Base-by-base conservation (phyloP, 495 filamentous ascomycete genomes). In the Polyplosphaeria fusca region DNA sequence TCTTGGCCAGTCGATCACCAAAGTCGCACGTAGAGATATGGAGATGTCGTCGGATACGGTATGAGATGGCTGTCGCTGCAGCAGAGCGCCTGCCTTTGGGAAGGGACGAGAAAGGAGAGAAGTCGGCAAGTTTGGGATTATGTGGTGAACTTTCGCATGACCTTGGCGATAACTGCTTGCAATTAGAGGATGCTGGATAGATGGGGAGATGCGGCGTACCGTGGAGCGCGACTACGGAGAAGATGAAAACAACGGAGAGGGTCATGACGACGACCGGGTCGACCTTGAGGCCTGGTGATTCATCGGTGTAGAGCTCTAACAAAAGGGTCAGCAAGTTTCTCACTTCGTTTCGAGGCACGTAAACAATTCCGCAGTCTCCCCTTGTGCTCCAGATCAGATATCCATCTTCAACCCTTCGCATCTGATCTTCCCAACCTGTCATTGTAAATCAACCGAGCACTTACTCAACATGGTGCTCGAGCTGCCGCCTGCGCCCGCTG, bases 221-320 rank as follows among this genome's bases (percentile, higher is more conserved):
- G 74, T 98, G 93, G 71, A 98, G 78, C 64, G 89, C 91, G 66
- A 98, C 93, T 70, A 98, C 93, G 65, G 88, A 93, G 77, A 97
- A 95, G 72, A 98, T 98, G 75, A 98, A 98, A 39, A 92, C 93
- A 60, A 98, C 79, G 60, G 86, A 91, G 61, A 98, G 80, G 57
- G 95, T 91, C 68, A 98, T 77, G 41, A 98, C 93, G 47, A 98
- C 90, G 32, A 98, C 91, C 18, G 93, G 93, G 70, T 98, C 93
- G 54, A 98, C 93, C 73, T 95, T 92, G 60, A 98, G 75, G 56
- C 93, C 93, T 53, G 94, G 92, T 60, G 85, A 89, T 79, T 98
- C 93, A 68, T 98, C 93, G 35, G 93, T 98, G 81, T 98, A 98
- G n/a, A 98, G 86, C 73, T 77, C 84, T 87, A 60, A 57, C 43